A percentile compares a stretch with the other conserved stretches of the same genome.
These are phyloP conservation scores for Ganoderma leucocontextum DNA, from an alignment of 1,284 basidiomycete species.

Conservation along the genomic window DNA sequence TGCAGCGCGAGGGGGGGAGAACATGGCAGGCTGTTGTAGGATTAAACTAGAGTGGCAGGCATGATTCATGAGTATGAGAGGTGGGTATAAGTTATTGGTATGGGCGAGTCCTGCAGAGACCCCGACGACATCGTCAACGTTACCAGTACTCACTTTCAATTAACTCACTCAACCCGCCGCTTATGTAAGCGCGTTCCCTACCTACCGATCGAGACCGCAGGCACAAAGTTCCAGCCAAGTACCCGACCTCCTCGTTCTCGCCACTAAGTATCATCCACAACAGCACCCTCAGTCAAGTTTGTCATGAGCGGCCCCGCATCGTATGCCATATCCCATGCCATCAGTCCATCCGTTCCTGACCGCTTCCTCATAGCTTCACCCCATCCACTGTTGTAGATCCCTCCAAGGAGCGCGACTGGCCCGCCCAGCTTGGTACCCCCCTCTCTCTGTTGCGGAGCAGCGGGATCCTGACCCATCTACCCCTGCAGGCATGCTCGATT, in stretches of 20 bases:
- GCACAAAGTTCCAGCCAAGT: too few species aligned
- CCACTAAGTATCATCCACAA: background rate
- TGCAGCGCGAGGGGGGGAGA: conserved; percentile 3
- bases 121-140: too few species aligned
- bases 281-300: too few species aligned
- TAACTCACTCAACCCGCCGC: background rate
- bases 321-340: background rate
- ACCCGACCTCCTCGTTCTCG: background rate
- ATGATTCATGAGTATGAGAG: too few species aligned
- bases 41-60: too few species aligned
- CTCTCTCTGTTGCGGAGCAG: background rate
- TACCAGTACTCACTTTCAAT: too few species aligned
- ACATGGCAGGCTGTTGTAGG: conserved; percentile 10
- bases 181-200: background rate
- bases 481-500: conserved; percentile 72
- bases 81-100: too few species aligned
- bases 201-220: background rate
- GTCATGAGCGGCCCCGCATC: background rate
- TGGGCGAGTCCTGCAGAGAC: too few species aligned
- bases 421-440: conserved; percentile 61
- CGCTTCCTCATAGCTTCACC: conserved; percentile 56
- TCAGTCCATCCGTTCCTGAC: conserved; percentile 9
- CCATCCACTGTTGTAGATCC: conserved; percentile 60
- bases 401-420: conserved; percentile 75
- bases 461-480: background rate